phyloP scores from a whole-genome alignment of 2,329 filamentous ascomycete genomes.

The Aspergillus glaucus region DNA sequence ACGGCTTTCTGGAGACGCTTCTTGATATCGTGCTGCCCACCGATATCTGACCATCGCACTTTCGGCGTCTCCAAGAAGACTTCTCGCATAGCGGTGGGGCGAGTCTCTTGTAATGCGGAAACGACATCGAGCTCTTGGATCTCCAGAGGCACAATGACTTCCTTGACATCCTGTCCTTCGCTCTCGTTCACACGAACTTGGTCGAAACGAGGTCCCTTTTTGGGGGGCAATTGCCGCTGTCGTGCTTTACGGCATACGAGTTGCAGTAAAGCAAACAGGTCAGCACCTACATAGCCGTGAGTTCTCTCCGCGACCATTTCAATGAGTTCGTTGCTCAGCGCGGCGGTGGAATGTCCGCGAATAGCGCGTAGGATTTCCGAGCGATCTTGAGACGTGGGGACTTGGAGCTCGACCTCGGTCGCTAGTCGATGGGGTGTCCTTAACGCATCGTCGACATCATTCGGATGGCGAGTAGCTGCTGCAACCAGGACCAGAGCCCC shows the following conservation, averaged over 20 bases:
- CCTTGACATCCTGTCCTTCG: slow-evolving; percentile 1
- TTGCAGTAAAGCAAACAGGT: slow-evolving; percentile 62
- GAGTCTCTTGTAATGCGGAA: slow-evolving; percentile 59
- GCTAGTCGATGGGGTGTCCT: slow-evolving; percentile 60
- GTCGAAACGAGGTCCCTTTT: not conserved
- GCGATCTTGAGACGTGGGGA: slow-evolving; percentile 66
- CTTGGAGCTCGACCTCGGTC: slow-evolving; percentile 64
- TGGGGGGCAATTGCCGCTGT: slow-evolving; percentile 23
- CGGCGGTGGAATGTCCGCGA: slow-evolving; percentile 39
- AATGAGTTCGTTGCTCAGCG: slow-evolving; percentile 49
- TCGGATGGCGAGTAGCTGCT: slow-evolving; percentile 66
- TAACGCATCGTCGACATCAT: slow-evolving; percentile 65
- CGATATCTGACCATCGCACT: slow-evolving; percentile 80
- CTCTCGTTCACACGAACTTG: not conserved
- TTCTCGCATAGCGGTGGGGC: slow-evolving; percentile 80
- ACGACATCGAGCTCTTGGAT: slow-evolving; percentile 32
- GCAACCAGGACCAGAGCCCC: slow-evolving; percentile 62
- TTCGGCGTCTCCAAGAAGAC: slow-evolving; percentile 83
- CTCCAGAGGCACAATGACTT: slow-evolving; percentile 18
- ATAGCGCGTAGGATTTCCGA: slow-evolving; percentile 67
- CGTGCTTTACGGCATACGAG: slow-evolving; percentile 42
- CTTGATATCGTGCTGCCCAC: slow-evolving; percentile 74
- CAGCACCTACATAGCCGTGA: slow-evolving; percentile 78
- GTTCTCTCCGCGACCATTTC: slow-evolving; percentile 64
- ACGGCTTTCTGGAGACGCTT: slow-evolving; percentile 55